Base-by-base conservation (phyloP, 192 early-diverging fungal species). In the Umbelopsis ramanniana region DNA sequence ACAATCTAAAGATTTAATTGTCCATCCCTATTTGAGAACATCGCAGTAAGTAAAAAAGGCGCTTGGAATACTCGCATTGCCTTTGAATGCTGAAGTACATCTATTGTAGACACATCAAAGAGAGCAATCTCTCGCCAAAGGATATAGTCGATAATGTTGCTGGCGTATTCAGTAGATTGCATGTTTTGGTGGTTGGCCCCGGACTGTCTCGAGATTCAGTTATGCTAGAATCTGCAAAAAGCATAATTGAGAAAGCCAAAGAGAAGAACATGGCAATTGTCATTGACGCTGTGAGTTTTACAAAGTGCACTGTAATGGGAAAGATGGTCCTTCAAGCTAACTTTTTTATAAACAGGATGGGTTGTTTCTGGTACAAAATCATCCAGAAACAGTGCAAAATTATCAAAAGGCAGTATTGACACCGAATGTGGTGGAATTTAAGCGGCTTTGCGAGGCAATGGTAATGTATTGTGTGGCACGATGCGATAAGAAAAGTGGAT, bases 101-200 rank as follows among this genome's bases (percentile, higher is more conserved):
- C 4, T 1, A 37, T 15, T 26, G 19, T 63, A 63, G 57, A 37
- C 57, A 37, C 26, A 26, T 26, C 17, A 29, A 63, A 33, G 57
- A 63, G 26, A 63, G 57, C 33, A 37, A 37, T 3, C 26, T 37
- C 33, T 63, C 57, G 35, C 17, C 76, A 24, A 68, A 83, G 14
- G 81, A 82, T 26, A 80, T 88, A 10, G 79, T 84, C 10, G 75
- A 78, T 21, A 85, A 81, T 35, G 80, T 91, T 3, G 69, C 77
- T 0, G 40, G 69, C 15, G 50, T 94, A 10, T 77, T 97, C 46
- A 73, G 84, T 19, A 86, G 94, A 2, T 52, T 95, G 5, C 94
- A 99, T 78, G 93, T 94, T 0, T 76, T 98, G 26, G 87, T 97
- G 1, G 82, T 97, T 15, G 98, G 98, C 0, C 97, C 98, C 4